Conservation (phyloP, 257 asterid species). For the Primulina eburnea region DNA sequence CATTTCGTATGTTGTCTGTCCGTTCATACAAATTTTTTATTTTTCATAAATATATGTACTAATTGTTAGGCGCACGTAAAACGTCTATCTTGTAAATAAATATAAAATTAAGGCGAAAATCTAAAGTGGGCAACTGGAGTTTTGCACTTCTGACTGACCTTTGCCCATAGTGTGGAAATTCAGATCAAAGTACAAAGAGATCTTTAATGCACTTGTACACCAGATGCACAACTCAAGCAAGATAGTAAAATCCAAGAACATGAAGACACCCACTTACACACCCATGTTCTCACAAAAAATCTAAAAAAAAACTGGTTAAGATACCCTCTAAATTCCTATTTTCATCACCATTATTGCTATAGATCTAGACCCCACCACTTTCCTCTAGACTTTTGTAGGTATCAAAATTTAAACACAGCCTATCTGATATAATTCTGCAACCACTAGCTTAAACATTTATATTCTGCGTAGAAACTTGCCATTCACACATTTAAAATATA, state of each 20-base stretch:
- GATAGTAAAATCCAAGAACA: slow-evolving; percentile 29
- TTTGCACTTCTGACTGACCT: slow-evolving; percentile 18
- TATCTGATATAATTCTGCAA: slow-evolving; percentile 25
- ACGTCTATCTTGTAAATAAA: too few species aligned
- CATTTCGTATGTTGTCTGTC: too few species aligned
- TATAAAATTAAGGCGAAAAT: slow-evolving; percentile 10
- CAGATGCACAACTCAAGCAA: slow-evolving; percentile 31
- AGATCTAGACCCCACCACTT: slow-evolving; percentile 42
- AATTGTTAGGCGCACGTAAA: too few species aligned
- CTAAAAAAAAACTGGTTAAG: slow-evolving; percentile 33
- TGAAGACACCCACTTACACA: slow-evolving; percentile 48
- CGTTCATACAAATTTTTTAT: too few species aligned
- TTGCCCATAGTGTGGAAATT: slow-evolving; percentile 16
- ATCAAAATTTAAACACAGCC: slow-evolving; percentile 31
- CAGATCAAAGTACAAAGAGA: slow-evolving; percentile 29
- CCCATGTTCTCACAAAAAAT: slow-evolving; percentile 39
- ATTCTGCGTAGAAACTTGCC: slow-evolving; percentile 25
- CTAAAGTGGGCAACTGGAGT: slow-evolving; percentile 12
- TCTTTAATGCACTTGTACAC: slow-evolving; percentile 8
- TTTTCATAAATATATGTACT: too few species aligned
- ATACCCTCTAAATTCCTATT: slow-evolving; percentile 38
- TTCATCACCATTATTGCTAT: slow-evolving; percentile 47
- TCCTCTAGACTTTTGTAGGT: slow-evolving; percentile 8
- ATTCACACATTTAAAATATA: slow-evolving; percentile 19
- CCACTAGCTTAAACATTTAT: slow-evolving; percentile 36